Conservation (phyloP, 345 rosid genomes). For the Aquilaria sinensis region DNA sequence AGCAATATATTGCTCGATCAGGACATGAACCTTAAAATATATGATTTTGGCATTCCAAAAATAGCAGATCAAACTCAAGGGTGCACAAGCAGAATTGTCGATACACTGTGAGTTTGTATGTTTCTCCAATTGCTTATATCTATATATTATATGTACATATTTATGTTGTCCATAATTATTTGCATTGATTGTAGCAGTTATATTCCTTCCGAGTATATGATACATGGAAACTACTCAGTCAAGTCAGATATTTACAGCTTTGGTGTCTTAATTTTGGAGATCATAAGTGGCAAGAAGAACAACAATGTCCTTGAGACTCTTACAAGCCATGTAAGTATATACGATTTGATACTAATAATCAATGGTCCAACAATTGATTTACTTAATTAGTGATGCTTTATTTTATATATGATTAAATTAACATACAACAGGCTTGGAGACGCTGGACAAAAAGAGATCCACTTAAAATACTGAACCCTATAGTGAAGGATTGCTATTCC, state of each 20-base stretch:
- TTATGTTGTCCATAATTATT: too few species aligned
- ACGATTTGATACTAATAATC: too few species aligned
- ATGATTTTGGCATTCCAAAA: too few species aligned
- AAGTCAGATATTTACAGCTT: slow-evolving; percentile 12
- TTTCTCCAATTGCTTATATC: too few species aligned
- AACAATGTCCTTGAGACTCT: slow-evolving; percentile 4
- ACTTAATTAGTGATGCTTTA: too few species aligned
- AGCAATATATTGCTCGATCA: too few species aligned
- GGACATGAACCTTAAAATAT: too few species aligned
- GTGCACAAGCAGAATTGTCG: too few species aligned
- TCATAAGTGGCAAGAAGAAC: slow-evolving; percentile 11
- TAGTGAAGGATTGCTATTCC: slow-evolving; percentile 14
- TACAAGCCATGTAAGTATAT: slow-evolving; percentile 8
- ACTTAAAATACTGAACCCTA: slow-evolving; percentile 23
- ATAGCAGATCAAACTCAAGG: too few species aligned
- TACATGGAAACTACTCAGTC: slow-evolving; percentile 9
- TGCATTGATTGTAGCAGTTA: slow-evolving; percentile 3
- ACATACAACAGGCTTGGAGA: slow-evolving; percentile 25
- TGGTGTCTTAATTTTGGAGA: slow-evolving; percentile 11
- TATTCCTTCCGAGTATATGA: slow-evolving; percentile 12
- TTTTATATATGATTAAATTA: too few species aligned
- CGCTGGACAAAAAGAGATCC: slow-evolving; percentile 31
- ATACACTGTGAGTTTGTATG: too few species aligned
- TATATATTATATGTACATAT: too few species aligned
- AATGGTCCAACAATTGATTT: neutral